Conservation (phyloP, 257 asterid genomes). For the Leonotis leonurus region DNA sequence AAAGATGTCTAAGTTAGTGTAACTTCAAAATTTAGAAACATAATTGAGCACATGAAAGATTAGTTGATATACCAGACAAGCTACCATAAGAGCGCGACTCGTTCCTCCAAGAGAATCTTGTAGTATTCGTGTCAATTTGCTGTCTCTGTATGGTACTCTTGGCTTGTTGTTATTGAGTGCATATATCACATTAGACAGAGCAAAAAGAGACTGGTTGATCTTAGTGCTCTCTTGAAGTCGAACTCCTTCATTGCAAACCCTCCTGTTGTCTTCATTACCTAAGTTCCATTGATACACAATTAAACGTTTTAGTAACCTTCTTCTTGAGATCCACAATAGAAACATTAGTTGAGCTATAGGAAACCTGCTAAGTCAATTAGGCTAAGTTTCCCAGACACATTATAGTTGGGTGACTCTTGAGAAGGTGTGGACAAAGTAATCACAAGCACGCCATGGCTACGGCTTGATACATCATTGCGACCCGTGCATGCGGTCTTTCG, state of each 20-base stretch:
- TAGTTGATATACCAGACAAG: slow-evolving; percentile 63
- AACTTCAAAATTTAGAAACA: not conserved
- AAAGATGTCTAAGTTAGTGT: slow-evolving; percentile 6
- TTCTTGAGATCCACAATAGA: not conserved
- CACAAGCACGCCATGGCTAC: slow-evolving; percentile 82
- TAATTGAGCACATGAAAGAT: not conserved
- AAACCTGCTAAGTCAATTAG: slow-evolving; percentile 96
- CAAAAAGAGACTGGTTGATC: slow-evolving; percentile 88
- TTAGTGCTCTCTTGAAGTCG: slow-evolving; percentile 89
- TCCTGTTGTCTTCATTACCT: slow-evolving; percentile 90
- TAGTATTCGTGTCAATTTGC: slow-evolving; percentile 84
- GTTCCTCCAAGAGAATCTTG: slow-evolving; percentile 97
- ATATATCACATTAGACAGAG: slow-evolving; percentile 75
- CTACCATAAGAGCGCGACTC: slow-evolving; percentile 77
- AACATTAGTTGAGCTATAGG: not conserved
- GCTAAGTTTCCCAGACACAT: slow-evolving; percentile 64
- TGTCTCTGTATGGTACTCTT: slow-evolving; percentile 78
- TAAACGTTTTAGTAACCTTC: not conserved
- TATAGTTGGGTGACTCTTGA: slow-evolving; percentile 21
- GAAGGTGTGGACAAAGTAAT: slow-evolving; percentile 42
- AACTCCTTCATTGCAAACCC: slow-evolving; percentile 70
- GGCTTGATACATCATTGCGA: slow-evolving; percentile 75
- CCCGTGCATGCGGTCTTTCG: slow-evolving; percentile 74
- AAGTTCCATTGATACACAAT: slow-evolving; percentile 5
- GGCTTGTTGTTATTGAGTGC: slow-evolving; percentile 64